These are phyloP conservation scores for Penicillium sp. DNA, from an alignment of 2,329 filamentous ascomycete species.

Conservation along the genomic window DNA sequence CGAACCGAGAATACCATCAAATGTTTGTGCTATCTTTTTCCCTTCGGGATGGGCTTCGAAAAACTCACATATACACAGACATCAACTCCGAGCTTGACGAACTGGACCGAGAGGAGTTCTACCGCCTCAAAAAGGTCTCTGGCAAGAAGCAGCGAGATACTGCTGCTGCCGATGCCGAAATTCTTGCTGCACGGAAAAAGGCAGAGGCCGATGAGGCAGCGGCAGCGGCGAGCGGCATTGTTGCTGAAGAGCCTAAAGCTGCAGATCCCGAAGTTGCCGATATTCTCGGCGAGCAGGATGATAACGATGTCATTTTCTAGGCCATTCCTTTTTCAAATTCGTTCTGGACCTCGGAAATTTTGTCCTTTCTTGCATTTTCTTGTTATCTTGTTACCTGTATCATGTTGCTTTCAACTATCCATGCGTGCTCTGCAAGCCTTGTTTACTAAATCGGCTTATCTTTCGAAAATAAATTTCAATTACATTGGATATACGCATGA, in stretches of 20 bases:
- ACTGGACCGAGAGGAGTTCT: conserved; percentile 96
- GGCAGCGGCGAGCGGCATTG: conserved; percentile 44
- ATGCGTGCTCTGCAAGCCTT: conserved; percentile 10
- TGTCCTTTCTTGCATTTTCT: background rate
- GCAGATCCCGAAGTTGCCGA: conserved; percentile 58
- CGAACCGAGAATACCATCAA: conserved; percentile 99
- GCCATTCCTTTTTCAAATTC: conserved; percentile 24
- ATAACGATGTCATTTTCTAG: conserved; percentile 85
- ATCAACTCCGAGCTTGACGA: conserved; percentile 99
- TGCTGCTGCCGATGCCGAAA: conserved; percentile 71
- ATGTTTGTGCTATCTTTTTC: conserved; percentile 55
- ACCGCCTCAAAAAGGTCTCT: conserved; percentile 92
- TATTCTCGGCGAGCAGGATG: conserved; percentile 73
- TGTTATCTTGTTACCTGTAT: conserved; percentile 14
- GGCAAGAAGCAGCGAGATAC: conserved; percentile 80
- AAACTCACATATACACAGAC: conserved; percentile 55
- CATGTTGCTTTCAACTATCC: conserved; percentile 8
- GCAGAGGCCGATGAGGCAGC: conserved; percentile 59
- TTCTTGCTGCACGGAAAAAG: conserved; percentile 59
- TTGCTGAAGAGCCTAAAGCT: conserved; percentile 48
- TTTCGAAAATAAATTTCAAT: conserved; percentile 16
- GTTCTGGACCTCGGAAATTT: conserved; percentile 6
- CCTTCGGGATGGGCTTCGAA: background rate
- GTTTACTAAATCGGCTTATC: conserved; percentile 10
- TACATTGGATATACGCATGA: conserved; percentile 8